Evolutionary conservation across 768 basidiomycete species (phyloP), one percentile per base, ranked within the genome.

Genomic region (Xanthoconium stramineum): DNA sequence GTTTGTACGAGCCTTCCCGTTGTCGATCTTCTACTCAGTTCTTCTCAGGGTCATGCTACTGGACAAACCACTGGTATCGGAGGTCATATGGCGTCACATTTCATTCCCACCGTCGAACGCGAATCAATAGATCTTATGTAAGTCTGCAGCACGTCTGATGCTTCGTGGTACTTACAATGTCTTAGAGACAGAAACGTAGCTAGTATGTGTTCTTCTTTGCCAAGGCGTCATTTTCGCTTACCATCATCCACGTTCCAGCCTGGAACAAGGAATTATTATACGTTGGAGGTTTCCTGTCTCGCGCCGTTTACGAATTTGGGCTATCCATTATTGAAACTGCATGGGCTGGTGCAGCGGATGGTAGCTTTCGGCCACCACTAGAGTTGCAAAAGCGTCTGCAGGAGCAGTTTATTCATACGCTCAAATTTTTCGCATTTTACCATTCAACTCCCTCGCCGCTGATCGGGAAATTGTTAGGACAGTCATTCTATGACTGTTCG

Each of bases 181-280:
- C 13, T 20, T 14, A 92, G 90, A 65, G 93, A 97, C 69, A 32
- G 19, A 17, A 40, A 50, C n/a, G 9, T 42, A 10, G 88, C 86
- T 20, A 73, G 89, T 89, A 66, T 65, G 82, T 19, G 24, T 85
- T 32, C 19, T 32, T 20, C 24, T 2, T 17, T 19, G 53, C 24
- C 12, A 4, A 1, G 1, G 13, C 28, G 6, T 32, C 10, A 17
- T 10, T n/a, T 11, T 19, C 37, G 8, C 45, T 52, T 52, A 58
- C 35, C 28, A 10, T 10, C 11, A 13, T 28, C 7, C 14, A 15
- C 8, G 40, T 55, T 54, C 32, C 50, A 89, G 88, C 86, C 8
- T 95, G 92, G 94, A 98, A 98, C 63, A 84, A 80, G 64, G 94
- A 97, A 63, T 78, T 97, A 4, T 76, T 98, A 6, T 86, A 83